Conservation (phyloP, 1,284 basidiomycete species). For the Fomitopsis palustris region DNA sequence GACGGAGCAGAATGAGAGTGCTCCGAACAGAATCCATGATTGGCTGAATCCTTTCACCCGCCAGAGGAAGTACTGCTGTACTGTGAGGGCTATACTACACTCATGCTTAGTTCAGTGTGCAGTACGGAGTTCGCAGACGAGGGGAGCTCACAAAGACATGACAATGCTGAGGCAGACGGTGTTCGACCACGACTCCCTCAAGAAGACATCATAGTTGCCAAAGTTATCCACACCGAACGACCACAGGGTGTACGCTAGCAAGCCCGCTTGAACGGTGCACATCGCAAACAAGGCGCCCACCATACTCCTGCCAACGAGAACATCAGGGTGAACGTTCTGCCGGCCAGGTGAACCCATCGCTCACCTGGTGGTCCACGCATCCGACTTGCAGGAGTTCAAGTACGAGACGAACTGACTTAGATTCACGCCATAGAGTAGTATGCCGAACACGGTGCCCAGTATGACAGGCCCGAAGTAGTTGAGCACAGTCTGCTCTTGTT, state of each 20-base stretch:
- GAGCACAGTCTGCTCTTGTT: too few relatives aligned
- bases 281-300: too few relatives aligned
- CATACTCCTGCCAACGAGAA: too few relatives aligned
- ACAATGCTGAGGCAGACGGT: background rate
- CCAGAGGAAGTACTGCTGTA: conserved; percentile 1
- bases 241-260: background rate
- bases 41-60: background rate
- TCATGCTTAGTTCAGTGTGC: background rate
- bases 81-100: background rate
- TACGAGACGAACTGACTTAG: too few relatives aligned
- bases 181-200: background rate
- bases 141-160: background rate
- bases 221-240: background rate
- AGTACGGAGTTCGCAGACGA: too few relatives aligned
- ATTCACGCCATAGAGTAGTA: too few relatives aligned
- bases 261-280: background rate
- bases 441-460: too few relatives aligned
- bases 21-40: background rate
- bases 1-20: background rate
- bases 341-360: too few relatives aligned
- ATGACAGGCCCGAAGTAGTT: too few relatives aligned
- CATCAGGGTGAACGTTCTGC: too few relatives aligned
- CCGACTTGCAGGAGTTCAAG: too few relatives aligned
- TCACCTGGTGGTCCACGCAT: too few relatives aligned
- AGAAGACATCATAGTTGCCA: background rate